Base-by-base conservation (phyloP, 2,329 filamentous ascomycete genomes). In the Trichoderma breve region DNA sequence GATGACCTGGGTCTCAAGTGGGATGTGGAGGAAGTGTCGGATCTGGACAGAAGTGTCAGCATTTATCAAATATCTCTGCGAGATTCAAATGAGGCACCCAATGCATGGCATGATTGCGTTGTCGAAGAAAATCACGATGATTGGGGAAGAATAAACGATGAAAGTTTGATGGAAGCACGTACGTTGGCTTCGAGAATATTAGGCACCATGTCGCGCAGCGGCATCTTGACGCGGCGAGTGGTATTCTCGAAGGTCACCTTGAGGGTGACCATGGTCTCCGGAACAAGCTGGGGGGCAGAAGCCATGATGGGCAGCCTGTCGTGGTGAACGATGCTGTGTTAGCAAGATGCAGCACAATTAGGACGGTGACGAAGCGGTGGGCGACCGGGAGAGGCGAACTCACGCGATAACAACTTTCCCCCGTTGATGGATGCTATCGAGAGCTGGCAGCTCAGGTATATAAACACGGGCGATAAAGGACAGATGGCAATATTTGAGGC, bases 181-280 rank as follows among this genome's bases (percentile, higher is more conserved):
- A 98, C 96, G 89, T 95, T 97, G 78, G 90, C 86, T 77, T 95
- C 93, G 51, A 99, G 89, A 61, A 90, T 87, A 74, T 85, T 86
- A 64, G 92, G 89, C 74, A 89, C 90, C 71, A 98, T 90, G 76
- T 98, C 95, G 80, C 91, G 90, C 79, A 98, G 88, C 71, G 94
- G 92, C 75, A 98, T 88, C 88, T 97, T 98, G 85, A 97, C 93
- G 77, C 94, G 92, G 78, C 92, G 91, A 78, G 91, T 92, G 78
- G 84, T 85, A 73, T 93, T 93, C 79, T 94, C 90, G 79, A 92
- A 90, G 78, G 89, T 88, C 79, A 97, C 88, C 86, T 98, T 98
- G 84, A 98, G 86, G 75, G 92, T 94, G 82, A 98, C 92, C 74
- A 78, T 74, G 75, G 78, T 74, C 66, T 82, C 81, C 39, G 77